Evolutionary conservation across 208 protist species (phyloP).

Genomic region (Trypanosoma conorhini): DNA sequence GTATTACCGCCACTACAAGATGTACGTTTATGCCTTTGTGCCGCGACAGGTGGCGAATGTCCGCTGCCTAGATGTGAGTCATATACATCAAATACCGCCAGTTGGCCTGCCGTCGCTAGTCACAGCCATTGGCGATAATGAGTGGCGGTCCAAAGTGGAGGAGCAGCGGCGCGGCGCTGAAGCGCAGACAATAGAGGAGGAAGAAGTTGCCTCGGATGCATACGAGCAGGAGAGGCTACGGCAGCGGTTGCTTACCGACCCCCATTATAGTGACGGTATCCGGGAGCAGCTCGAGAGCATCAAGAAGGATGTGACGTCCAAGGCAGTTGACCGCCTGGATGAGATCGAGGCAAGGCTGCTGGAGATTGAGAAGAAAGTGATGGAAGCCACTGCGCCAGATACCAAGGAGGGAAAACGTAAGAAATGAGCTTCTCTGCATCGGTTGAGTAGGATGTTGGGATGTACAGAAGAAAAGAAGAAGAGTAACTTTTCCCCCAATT

Average conservation of each 20-base stretch:
- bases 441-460: conserved; percentile 5
- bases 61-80: conserved; percentile 43
- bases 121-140: conserved; percentile 48
- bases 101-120: conserved; percentile 52
- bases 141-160: conserved; percentile 75
- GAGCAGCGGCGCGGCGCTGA: conserved; percentile 56
- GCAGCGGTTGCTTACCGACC: conserved; percentile 47
- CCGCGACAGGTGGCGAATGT: conserved; percentile 63
- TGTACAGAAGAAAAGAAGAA: conserved; percentile 3
- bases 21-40: conserved; percentile 92
- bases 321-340: conserved; percentile 60
- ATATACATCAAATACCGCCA: conserved; percentile 58
- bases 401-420: conserved; percentile 31
- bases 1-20: conserved; percentile 93
- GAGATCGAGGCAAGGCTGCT: conserved; percentile 73
- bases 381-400: conserved; percentile 23
- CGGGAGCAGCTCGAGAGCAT: conserved; percentile 81
- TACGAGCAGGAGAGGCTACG: conserved; percentile 44
- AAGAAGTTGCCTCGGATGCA: conserved; percentile 37
- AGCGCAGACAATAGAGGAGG: conserved; percentile 46
- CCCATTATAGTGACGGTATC: conserved; percentile 67
- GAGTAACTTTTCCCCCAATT: neutral
- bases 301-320: conserved; percentile 54
- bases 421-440: conserved; percentile 36
- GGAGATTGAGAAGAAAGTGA: conserved; percentile 77